Base-by-base conservation (phyloP, 108 stramenopile species). In the Stephanodiscus minutulus region DNA sequence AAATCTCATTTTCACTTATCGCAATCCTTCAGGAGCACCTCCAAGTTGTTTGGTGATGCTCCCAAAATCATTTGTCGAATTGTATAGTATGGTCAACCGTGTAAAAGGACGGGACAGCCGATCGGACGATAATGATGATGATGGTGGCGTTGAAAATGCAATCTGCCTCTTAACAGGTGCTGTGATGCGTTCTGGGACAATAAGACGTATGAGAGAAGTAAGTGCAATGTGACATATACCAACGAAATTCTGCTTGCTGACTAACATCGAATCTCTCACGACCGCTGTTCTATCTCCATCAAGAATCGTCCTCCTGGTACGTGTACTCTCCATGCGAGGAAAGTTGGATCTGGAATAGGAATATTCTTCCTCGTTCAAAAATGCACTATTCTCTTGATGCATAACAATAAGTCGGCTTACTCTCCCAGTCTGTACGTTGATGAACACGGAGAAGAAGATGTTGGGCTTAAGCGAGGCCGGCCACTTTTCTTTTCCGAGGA, bases 401-500 rank as follows among this genome's bases (percentile, higher is more conserved):
- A 92, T 81, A 95, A 95, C 74, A 89, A 93, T 75, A 96, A 96
- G 49, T 91, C 95, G 24, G 94, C 95, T 9, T 97, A 97, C 65
- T 96, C 88, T 56, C 82, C 86, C 15, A 95, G 93, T 74, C 70
- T 96, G 15, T 97, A 95, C 67, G 92, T 97, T 28, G 96, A 97
- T 72, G 88, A 93, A 62, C 87, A 97, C 55, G 96, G 96, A 11
- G 96, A 97, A 83, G 96, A 97, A 77, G 94, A 97, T 76, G 89
- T 89, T 28, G 87, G 91, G 8, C 83, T 97, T 2, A 73, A 88
- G 9, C 77, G 94, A 29, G 92, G 96, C 35, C 83, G 92, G 1
- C 96, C 96, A 21, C 73, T 97, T n/a, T 94, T 85, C 70, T 78
- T 97, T 65, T 89, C 94, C 29, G 84, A 91, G 17, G 86, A 85